Evolutionary conservation across 495 filamentous ascomycete species (phyloP).

Genomic region (Parathielavia hyrcaniae): DNA sequence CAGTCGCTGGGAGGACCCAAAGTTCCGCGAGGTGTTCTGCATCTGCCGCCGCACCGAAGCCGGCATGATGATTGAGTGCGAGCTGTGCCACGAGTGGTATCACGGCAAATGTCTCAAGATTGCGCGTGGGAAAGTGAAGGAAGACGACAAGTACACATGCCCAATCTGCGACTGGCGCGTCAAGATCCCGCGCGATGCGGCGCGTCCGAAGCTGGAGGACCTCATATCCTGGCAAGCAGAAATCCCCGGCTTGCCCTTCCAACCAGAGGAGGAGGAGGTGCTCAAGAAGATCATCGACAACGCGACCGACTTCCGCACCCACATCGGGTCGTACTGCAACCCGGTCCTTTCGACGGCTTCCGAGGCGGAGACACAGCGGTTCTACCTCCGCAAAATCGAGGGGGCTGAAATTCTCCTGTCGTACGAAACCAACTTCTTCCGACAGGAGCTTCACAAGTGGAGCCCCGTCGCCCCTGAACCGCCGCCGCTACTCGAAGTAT

Average conservation of each 20-base stretch:
- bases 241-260: constrained; percentile 77
- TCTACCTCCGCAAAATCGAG: constrained; percentile 97
- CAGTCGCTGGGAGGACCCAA: constrained; percentile 45
- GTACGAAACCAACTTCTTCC: constrained; percentile 94
- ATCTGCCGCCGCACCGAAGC: constrained; percentile 90
- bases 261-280: constrained; percentile 87
- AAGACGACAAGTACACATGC: constrained; percentile 97
- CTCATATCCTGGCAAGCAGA: constrained; percentile 83
- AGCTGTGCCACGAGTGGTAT: constrained; percentile 98
- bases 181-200: constrained; percentile 97
- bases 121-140: constrained; percentile 92
- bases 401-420: constrained; percentile 91
- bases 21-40: constrained; percentile 81
- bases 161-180: constrained; percentile 97
- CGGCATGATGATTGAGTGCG: constrained; percentile 99
- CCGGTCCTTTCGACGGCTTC: constrained; percentile 71
- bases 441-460: constrained; percentile 94
- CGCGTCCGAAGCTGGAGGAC: constrained; percentile 91
- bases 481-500: constrained; percentile 76
- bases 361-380: constrained; percentile 85
- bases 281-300: constrained; percentile 77
- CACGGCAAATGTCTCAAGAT: constrained; percentile 99
- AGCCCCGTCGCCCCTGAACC: constrained; percentile 80
- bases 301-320: constrained; percentile 76
- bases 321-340: constrained; percentile 74